phyloP scores from a whole-genome alignment of 331 rosid genomes.

The Prunus yedoensis region DNA sequence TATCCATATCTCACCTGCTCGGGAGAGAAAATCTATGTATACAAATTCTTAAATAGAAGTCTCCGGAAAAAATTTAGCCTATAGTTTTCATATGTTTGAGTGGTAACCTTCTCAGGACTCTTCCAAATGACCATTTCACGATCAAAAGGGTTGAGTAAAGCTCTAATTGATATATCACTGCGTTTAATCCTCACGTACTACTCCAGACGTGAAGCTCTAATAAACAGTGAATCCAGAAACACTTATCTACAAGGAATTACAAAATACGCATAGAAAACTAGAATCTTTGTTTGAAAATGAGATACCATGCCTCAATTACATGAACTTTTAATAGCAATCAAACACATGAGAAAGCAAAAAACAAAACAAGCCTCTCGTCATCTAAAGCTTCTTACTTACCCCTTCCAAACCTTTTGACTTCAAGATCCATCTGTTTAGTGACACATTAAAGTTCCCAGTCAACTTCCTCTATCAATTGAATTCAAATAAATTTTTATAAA shows the following conservation, averaged over 20 bases:
- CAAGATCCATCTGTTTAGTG: constrained; percentile 42
- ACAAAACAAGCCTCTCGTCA: neutral
- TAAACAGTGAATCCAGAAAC: constrained; percentile 37
- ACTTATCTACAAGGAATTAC: neutral
- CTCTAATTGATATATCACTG: constrained; percentile 50
- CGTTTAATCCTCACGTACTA: constrained; percentile 41
- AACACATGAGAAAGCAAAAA: constrained; percentile 12
- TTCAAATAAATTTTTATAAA: no score
- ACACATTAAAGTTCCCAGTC: constrained; percentile 13
- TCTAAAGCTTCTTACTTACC: constrained; percentile 39
- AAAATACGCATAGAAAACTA: neutral
- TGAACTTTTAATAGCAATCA: neutral
- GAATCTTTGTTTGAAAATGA: neutral
- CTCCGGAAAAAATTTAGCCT: neutral
- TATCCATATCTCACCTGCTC: neutral
- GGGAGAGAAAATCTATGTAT: neutral
- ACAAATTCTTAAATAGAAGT: neutral
- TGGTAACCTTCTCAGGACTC: constrained; percentile 17
- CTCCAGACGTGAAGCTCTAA: constrained; percentile 44
- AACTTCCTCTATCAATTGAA: constrained; percentile 20
- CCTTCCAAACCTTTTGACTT: constrained; percentile 42
- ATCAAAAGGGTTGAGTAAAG: constrained; percentile 26
- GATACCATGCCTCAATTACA: neutral
- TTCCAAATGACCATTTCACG: constrained; percentile 38
- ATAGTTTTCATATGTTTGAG: constrained; percentile 22